These are phyloP conservation scores for Populus hybrid DNA, from an alignment of 441 rosid species.

Conservation along the genomic window DNA sequence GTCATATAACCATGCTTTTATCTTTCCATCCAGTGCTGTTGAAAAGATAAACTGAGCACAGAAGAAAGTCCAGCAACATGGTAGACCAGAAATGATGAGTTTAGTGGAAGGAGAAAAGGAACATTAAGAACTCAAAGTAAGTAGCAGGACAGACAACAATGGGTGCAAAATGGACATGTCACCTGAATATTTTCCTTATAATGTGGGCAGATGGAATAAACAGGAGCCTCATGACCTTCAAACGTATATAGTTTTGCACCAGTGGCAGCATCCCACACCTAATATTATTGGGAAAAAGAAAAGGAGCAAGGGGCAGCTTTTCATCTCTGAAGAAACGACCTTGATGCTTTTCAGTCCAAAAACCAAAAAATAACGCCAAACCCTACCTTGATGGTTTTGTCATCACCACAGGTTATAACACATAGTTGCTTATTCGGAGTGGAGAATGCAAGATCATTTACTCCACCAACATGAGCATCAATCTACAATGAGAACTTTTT, in stretches of 20 bases:
- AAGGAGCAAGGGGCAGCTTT: not conserved
- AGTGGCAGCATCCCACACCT: constrained; percentile 95
- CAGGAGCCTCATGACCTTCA: constrained; percentile 98
- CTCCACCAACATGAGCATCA: constrained; percentile 98
- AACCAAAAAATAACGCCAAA: not conserved
- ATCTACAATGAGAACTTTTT: constrained; percentile 43
- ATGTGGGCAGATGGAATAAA: constrained; percentile 94
- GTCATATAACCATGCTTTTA: constrained; percentile 98
- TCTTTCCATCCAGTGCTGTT: constrained; percentile 92
- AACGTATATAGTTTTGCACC: constrained; percentile 71
- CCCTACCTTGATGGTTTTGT: constrained; percentile 85
- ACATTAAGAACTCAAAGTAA: not conserved
- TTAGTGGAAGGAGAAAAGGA: constrained; percentile 4
- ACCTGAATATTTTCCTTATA: constrained; percentile 96
- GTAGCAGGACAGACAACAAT: not conserved
- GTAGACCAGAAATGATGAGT: not conserved
- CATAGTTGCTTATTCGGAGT: constrained; percentile 90
- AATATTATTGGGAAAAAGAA: constrained; percentile 15
- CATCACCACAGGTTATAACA: constrained; percentile 94
- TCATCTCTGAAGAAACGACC: constrained; percentile 2
- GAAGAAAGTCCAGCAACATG: constrained; percentile 20
- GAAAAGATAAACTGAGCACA: constrained; percentile 80
- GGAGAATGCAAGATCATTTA: constrained; percentile 92
- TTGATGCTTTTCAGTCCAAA: not conserved
- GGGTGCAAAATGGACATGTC: constrained; percentile 5